Base-by-base conservation (phyloP, 345 rosid species). In the Ceriops decandra region DNA sequence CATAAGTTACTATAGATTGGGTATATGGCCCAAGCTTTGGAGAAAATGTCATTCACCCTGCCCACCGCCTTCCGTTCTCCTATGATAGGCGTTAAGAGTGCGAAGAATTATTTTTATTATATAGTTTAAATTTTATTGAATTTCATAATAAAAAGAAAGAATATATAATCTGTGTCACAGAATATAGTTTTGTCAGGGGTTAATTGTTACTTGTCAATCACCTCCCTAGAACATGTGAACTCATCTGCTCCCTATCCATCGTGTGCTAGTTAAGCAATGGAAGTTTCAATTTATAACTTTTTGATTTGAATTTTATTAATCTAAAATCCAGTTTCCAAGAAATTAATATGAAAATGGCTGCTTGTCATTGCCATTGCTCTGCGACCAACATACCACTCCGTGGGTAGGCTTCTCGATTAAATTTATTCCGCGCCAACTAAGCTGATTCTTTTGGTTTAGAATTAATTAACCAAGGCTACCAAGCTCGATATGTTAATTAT, bases 331-430 rank as follows among this genome's bases (percentile, higher is more conserved):
- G 24, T 42, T 53, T 58, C 64, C 63, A 30, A 64, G 38, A 53
- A 30, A 24, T 4, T 57, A 38, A 28, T 17, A 30, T 1, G 1
- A 21, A 66, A 38, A 36, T 26, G 32, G 42, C 61, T 59, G 59
- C 64, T 60, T 27, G 56, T 60, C 46, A 36, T 65, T 67, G n/a
- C n/a, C 35, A 60, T 68, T 28, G 52, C 36, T 22, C 64, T n/a
- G 24, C 74, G 82, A 79, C 88, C 83, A 79, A 82, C 88, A 82
- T 85, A 59, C 86, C 76, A 8, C 68, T 47, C 16, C 47, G 4
- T 10, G 9, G 10, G 52, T 5, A 46, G 24, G 8, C n/a, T 49
- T 62, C 64, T 57, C 69, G 47, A 60, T 60, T 64, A 35, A 33
- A 72, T 33, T 56, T 13, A 0, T 19, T 52, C 24, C 52, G 16